A percentile compares a stretch with the other conserved stretches of the same genome.
Conservation (phyloP, 208 protist genomes). For the Wallacemonas collosoma region DNA sequence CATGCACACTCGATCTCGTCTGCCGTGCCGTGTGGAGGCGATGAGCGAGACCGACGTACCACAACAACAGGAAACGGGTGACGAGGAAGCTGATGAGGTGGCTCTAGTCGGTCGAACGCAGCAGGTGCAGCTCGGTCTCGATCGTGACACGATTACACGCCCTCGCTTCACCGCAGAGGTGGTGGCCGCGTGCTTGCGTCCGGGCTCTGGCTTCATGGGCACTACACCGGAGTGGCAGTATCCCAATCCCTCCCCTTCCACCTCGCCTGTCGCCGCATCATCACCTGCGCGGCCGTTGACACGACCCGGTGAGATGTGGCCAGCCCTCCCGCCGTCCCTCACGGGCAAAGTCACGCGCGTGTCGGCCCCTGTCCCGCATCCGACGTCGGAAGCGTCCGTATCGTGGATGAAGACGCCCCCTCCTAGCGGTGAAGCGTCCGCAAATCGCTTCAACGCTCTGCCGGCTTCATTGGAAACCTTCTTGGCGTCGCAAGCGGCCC, state of each 20-base stretch:
- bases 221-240: not conserved
- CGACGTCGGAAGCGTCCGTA: not conserved
- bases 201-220: not conserved
- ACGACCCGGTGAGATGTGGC: no score
- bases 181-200: slow-evolving; percentile 1
- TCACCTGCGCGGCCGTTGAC: not conserved
- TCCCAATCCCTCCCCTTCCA: not conserved
- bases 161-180: slow-evolving; percentile 7
- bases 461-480: not conserved
- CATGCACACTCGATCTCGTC: not conserved
- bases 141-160: not conserved
- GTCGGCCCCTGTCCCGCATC: no score
- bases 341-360: no score
- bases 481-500: not conserved
- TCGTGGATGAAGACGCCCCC: not conserved
- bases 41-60: no score
- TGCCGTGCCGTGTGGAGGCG: not conserved
- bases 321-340: no score
- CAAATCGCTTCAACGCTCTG: slow-evolving; percentile 3
- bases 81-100: not conserved
- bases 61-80: no score
- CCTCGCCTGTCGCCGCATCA: not conserved
- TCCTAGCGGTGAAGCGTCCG: not conserved
- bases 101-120: not conserved
- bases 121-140: slow-evolving; percentile 6